Conservation (phyloP, 1,139 yeast species). For the Suhomyces kunorum region DNA sequence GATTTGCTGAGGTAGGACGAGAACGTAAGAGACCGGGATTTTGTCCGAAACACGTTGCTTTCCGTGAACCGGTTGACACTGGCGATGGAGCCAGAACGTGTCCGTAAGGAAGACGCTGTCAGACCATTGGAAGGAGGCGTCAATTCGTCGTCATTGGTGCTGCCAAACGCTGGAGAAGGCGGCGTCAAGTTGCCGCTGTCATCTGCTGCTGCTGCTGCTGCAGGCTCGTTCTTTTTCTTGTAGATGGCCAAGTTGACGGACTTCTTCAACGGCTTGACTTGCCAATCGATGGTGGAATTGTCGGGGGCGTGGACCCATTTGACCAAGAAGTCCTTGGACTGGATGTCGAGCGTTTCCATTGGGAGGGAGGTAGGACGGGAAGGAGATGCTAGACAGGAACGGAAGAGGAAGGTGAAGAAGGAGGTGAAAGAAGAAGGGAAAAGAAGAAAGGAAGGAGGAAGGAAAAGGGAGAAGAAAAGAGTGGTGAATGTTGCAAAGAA, state of each 20-base stretch:
- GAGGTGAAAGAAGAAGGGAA: background rate
- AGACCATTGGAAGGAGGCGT: conserved; percentile 6
- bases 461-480: no score
- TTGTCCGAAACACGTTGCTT: conserved; percentile 31
- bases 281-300: conserved; percentile 70
- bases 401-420: no score
- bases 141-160: conserved; percentile 4
- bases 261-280: conserved; percentile 77
- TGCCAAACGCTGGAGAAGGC: conserved; percentile 3
- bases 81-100: conserved; percentile 37
- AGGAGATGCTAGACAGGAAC: background rate
- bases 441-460: background rate
- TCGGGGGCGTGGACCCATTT: conserved; percentile 86
- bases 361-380: background rate
- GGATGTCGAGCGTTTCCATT: conserved; percentile 88
- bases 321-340: conserved; percentile 82
- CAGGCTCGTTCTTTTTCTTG: conserved; percentile 37
- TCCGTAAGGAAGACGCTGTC: conserved; percentile 8
- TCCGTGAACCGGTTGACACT: conserved; percentile 44
- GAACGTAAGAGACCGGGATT: conserved; percentile 39
- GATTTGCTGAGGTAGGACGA: conserved; percentile 37
- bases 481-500: no score
- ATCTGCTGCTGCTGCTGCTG: conserved; percentile 3
- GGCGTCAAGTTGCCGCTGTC: conserved; percentile 9
- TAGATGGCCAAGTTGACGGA: conserved; percentile 74